Evolutionary conservation across 768 basidiomycete genomes (phyloP).

Genomic region (Russula earlei): DNA sequence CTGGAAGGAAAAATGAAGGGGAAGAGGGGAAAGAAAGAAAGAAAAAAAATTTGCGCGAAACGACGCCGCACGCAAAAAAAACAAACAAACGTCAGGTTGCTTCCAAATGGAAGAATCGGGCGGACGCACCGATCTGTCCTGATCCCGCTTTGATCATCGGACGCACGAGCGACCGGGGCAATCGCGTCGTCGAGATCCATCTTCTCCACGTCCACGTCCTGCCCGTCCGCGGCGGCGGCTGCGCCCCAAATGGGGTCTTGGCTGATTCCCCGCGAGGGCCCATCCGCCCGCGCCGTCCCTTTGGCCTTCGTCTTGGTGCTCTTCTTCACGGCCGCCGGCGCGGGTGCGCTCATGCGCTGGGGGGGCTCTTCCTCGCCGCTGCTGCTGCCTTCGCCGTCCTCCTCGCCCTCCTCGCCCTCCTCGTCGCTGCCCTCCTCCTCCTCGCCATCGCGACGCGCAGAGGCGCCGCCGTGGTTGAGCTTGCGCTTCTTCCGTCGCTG

Average conservation of each 20-base stretch:
- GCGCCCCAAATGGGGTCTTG: constrained; percentile 60
- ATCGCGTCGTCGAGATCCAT: constrained; percentile 53
- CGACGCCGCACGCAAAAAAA: neutral
- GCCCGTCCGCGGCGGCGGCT: constrained; percentile 31
- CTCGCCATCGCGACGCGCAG: constrained; percentile 25
- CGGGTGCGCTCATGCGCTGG: constrained; percentile 44
- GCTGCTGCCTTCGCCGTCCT: constrained; percentile 39
- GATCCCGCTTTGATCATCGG: constrained; percentile 35
- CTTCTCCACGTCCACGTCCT: constrained; percentile 36
- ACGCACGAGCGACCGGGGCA: constrained; percentile 27
- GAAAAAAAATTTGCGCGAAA: neutral
- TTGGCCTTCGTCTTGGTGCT: too few relatives aligned
- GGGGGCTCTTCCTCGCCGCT: constrained; percentile 39
- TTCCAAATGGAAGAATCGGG: neutral
- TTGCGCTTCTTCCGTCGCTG: constrained; percentile 76
- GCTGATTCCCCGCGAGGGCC: constrained; percentile 25
- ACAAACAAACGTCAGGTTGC: neutral
- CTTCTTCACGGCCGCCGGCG: constrained; percentile 16
- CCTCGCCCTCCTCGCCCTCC: constrained; percentile 39
- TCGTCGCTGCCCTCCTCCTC: constrained; percentile 40
- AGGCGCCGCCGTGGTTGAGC: constrained; percentile 58
- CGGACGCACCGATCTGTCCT: constrained; percentile 48
- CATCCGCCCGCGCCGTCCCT: constrained; percentile 15
- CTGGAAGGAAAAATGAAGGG: constrained; percentile 31
- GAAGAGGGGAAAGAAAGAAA: too few relatives aligned